Base-by-base conservation (phyloP, 2,329 filamentous ascomycete species). In the Aureobasidium sp. region DNA sequence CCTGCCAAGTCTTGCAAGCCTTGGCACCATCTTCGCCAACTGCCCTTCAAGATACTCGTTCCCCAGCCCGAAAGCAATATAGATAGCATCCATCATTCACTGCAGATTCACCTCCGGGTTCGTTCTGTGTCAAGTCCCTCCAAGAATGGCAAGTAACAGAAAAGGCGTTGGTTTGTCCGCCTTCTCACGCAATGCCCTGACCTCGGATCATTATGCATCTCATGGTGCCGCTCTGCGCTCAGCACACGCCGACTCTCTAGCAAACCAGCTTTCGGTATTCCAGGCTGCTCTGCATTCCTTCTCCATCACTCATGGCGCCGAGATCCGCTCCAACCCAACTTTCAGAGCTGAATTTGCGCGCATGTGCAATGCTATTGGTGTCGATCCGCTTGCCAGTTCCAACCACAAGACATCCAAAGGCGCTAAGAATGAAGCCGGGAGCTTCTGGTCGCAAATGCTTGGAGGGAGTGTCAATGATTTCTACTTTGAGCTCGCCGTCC, bases 311-410 rank as follows among this genome's bases (percentile, higher is more conserved):
- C 93, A 98, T 77, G 88, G 86, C 61, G 90, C 90, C 66, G 93
- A 95, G 64, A 98, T 98, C 56, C 90, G 91, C 58, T 95, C 90
- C 2, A 90, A 97, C 68, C 93, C 93, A 5, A 85, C 83, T 7
- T 98, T 98, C 70, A 88, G 93, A 57, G 90, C 91, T 29, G 91
- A 98, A 71, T 98, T 98, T 66, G 91, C 93, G 3, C 89, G 91
- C 68, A 98, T 98, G 93, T 98, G 93, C 73, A 83, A 90, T 64
- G 90, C 90, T 58, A 96, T 98, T 61, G 93, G 93, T 44, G 90
- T 98, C 11, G 93, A 98, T 68, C 94, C 93, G 2, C 77, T 98
- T 16, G 89, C 90, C 1, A 73, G 72, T 14, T 68, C 65, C 14
- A 66, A 68, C 56, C 61, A 68, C 61, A 63, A 69, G 60, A 62